These are phyloP conservation scores for Xylariaceae sp. DNA, from an alignment of 2,329 filamentous ascomycete genomes.

Conservation along the genomic window DNA sequence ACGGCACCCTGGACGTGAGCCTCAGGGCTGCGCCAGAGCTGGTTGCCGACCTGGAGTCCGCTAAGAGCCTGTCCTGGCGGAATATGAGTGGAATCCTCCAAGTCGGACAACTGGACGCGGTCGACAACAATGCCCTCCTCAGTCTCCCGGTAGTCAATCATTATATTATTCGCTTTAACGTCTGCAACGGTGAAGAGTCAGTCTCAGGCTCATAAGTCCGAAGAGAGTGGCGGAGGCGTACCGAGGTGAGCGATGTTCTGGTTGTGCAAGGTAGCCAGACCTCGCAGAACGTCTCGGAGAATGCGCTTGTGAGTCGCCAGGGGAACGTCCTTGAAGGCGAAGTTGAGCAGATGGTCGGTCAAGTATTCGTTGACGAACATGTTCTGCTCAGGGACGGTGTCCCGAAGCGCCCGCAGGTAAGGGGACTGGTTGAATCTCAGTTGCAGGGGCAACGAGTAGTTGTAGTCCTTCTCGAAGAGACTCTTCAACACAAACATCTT, in stretches of 20 bases:
- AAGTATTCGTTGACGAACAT: conserved; percentile 44
- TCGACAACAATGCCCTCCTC: conserved; percentile 31
- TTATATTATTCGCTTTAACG: conserved; percentile 42
- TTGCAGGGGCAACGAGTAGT: conserved; percentile 32
- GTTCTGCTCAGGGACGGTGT: conserved; percentile 39
- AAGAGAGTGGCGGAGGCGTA: conserved; percentile 17
- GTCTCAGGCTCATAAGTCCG: background rate
- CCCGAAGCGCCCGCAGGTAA: conserved; percentile 36
- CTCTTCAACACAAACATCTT: conserved; percentile 34
- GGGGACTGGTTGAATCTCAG: conserved; percentile 31
- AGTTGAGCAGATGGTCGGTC: conserved; percentile 38
- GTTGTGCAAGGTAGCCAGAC: conserved; percentile 35
- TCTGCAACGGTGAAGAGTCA: conserved; percentile 25
- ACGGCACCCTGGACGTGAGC: conserved; percentile 37
- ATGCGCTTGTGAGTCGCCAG: conserved; percentile 37
- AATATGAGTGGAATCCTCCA: conserved; percentile 38
- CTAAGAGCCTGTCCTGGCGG: conserved; percentile 34
- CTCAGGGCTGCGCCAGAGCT: conserved; percentile 43
- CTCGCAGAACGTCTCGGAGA: conserved; percentile 38
- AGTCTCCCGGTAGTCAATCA: conserved; percentile 36
- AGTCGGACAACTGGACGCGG: conserved; percentile 37
- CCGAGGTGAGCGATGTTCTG: conserved; percentile 36
- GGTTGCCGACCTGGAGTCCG: conserved; percentile 38
- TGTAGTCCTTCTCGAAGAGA: conserved; percentile 33
- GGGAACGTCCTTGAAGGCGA: conserved; percentile 38